phyloP scores from a whole-genome alignment of 768 basidiomycete genomes.

The Calocybe gangraenosa region DNA sequence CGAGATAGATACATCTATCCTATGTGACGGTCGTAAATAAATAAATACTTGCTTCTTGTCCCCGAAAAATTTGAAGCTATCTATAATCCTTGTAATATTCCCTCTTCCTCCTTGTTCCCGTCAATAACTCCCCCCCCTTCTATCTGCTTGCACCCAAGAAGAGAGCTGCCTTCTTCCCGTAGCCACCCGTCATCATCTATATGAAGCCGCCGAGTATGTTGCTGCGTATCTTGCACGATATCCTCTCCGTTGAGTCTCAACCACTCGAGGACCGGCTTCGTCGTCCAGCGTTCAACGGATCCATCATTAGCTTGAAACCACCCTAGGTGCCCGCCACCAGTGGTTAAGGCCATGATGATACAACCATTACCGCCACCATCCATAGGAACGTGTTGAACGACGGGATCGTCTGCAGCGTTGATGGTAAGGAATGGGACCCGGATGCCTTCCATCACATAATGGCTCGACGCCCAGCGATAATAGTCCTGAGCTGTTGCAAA shows the following conservation, averaged over 20 bases:
- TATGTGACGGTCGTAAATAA: too few relatives aligned
- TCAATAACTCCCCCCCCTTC: slow-evolving; percentile 50
- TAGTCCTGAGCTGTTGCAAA: slow-evolving; percentile 43
- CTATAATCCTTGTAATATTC: slow-evolving; percentile 55
- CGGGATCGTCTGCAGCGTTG: slow-evolving; percentile 75
- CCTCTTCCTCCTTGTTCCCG: slow-evolving; percentile 42
- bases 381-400: slow-evolving; percentile 61
- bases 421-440: slow-evolving; percentile 72
- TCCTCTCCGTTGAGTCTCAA: slow-evolving; percentile 53
- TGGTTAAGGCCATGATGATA: slow-evolving; percentile 60
- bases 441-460: slow-evolving; percentile 54
- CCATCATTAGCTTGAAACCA: slow-evolving; percentile 63
- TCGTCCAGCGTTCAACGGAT: slow-evolving; percentile 57
- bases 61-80: neutral
- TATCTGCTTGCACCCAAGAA: slow-evolving; percentile 55
- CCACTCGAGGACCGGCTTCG: slow-evolving; percentile 72
- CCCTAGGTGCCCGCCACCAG: slow-evolving; percentile 74
- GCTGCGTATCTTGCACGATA: slow-evolving; percentile 32
- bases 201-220: slow-evolving; percentile 29
- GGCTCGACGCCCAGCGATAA: slow-evolving; percentile 54
- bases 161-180: slow-evolving; percentile 51
- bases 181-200: slow-evolving; percentile 56
- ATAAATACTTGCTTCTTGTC: slow-evolving; percentile 16
- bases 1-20: too few relatives aligned
- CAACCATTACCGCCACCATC: slow-evolving; percentile 48